These are phyloP conservation scores for Geosmithia morbida DNA, from an alignment of 2,329 filamentous ascomycete species.

Conservation along the genomic window DNA sequence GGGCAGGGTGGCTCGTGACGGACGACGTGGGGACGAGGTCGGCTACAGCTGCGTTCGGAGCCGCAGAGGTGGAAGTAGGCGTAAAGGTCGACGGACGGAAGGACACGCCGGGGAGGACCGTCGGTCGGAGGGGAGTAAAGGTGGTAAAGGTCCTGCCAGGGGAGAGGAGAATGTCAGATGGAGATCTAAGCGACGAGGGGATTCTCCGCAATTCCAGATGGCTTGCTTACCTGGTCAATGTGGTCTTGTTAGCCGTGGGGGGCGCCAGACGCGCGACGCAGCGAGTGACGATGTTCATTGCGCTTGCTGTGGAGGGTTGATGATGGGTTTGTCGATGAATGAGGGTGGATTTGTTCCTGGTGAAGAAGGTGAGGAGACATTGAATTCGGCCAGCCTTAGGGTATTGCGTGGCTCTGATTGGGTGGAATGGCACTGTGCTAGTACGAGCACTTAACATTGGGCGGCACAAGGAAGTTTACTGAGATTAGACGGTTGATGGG, in stretches of 20 bases:
- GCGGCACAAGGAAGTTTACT: too few species aligned
- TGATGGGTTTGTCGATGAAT: not conserved
- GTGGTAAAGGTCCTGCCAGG: conserved; percentile 28
- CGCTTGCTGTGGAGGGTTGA: not conserved
- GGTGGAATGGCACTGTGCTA: not conserved
- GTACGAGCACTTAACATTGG: too few species aligned
- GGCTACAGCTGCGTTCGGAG: conserved; percentile 8
- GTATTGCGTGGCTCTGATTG: not conserved
- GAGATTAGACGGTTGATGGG: too few species aligned
- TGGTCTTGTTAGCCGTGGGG: conserved; percentile 1
- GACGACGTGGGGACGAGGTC: conserved; percentile 31
- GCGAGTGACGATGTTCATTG: conserved; percentile 1
- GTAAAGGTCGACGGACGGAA: conserved; percentile 14
- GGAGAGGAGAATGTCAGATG: not conserved
- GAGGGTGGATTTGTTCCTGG: not conserved
- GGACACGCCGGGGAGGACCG: conserved; percentile 16
- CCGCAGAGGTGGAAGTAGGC: conserved; percentile 14
- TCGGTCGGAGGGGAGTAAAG: conserved; percentile 35
- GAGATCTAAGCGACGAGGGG: too few species aligned
- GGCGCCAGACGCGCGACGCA: conserved; percentile 2
- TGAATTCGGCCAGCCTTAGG: not conserved
- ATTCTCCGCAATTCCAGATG: too few species aligned
- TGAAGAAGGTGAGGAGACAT: too few species aligned
- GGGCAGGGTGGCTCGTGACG: conserved; percentile 37
- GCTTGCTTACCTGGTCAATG: not conserved